A percentile compares a stretch with the other conserved stretches of the same genome.
These are phyloP conservation scores for Ustilago vetiveriae DNA, from an alignment of 1,284 basidiomycete genomes.

Conservation along the genomic window DNA sequence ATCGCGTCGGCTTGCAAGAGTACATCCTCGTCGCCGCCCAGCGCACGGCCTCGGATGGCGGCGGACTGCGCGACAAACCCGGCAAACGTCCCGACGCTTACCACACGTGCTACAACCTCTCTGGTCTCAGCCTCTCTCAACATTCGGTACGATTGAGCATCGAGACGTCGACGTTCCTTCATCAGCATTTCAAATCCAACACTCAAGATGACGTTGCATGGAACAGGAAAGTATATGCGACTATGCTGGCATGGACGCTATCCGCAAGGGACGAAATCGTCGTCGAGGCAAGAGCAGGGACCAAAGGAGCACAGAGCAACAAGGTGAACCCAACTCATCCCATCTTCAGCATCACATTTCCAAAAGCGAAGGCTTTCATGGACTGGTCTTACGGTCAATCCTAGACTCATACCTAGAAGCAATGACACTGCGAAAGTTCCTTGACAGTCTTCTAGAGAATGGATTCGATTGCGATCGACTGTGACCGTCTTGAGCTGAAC, in stretches of 20 bases:
- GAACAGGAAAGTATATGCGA: constrained; percentile 40
- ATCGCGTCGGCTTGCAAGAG: constrained; percentile 78
- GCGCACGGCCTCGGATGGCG: constrained; percentile 71
- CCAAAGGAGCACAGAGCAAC: constrained; percentile 19
- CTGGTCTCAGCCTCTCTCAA: constrained; percentile 59
- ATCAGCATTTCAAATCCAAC: constrained; percentile 4
- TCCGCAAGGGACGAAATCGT: constrained; percentile 28
- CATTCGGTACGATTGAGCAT: constrained; percentile 52
- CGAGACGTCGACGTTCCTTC: constrained; percentile 15
- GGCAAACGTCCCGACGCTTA: constrained; percentile 75
- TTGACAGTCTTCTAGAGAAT: too few species aligned
- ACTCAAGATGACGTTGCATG: constrained; percentile 23
- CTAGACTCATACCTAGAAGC: constrained; percentile 3
- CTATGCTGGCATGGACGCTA: constrained; percentile 45
- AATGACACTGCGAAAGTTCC: too few species aligned
- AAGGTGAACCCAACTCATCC: constrained; percentile 55
- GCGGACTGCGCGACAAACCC: constrained; percentile 93
- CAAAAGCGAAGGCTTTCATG: constrained; percentile 49
- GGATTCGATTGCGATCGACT: too few species aligned
- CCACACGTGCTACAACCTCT: constrained; percentile 67
- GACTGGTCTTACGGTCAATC: constrained; percentile 56
- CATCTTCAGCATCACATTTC: constrained; percentile 57
- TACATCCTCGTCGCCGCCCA: constrained; percentile 89
- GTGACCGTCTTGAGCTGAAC: too few species aligned
- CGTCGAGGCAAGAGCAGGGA: constrained; percentile 24